phyloP scores from a whole-genome alignment of 768 basidiomycete genomes.

The Clitopilus passeckerianus region DNA sequence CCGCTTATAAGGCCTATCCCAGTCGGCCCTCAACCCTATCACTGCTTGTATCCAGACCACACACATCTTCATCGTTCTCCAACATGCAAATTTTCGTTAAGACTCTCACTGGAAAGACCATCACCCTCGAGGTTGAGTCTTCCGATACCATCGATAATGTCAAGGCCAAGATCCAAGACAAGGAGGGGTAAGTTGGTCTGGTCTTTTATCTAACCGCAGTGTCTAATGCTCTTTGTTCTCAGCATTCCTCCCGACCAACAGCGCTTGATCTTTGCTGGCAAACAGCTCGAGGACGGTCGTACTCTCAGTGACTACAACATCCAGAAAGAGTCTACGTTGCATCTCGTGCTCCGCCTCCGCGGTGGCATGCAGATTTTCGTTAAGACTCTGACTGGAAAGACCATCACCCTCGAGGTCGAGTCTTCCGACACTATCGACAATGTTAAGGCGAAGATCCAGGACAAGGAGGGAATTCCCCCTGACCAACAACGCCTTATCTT shows the following conservation, averaged over 20 bases:
- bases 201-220: background rate
- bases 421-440: conserved; percentile 75
- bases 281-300: conserved; percentile 81
- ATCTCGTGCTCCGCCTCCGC: conserved; percentile 45
- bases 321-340: conserved; percentile 58
- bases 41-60: background rate
- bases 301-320: conserved; percentile 69
- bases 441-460: conserved; percentile 80
- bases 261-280: conserved; percentile 76
- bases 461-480: conserved; percentile 82
- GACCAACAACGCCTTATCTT: conserved; percentile 96
- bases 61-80: conserved; percentile 4
- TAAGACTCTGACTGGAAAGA: conserved; percentile 87
- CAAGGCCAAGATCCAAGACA: conserved; percentile 85
- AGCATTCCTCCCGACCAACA: conserved; percentile 78
- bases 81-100: conserved; percentile 47
- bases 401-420: conserved; percentile 85
- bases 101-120: conserved; percentile 70
- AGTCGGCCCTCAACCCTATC: background rate
- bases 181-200: conserved; percentile 59
- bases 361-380: conserved; percentile 81
- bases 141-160: conserved; percentile 70
- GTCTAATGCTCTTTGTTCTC: conserved; percentile 6
- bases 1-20: background rate
- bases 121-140: conserved; percentile 70